These are phyloP conservation scores for Curvularia lunata DNA, from an alignment of 2,329 filamentous ascomycete genomes.

Conservation along the genomic window DNA sequence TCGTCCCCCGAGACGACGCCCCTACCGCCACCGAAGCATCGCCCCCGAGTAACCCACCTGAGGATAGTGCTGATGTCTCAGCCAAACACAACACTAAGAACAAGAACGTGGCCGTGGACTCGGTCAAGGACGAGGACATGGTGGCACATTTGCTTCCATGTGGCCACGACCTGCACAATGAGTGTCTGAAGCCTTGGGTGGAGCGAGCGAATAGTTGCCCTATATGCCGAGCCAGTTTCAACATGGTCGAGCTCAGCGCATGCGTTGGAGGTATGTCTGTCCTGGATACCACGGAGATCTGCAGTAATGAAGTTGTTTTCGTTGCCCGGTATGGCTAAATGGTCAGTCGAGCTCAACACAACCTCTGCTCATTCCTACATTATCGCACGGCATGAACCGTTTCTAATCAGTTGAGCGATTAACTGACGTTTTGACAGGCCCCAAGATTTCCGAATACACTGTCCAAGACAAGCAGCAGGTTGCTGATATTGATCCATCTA, in stretches of 20 bases:
- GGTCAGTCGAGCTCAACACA: conserved; percentile 40
- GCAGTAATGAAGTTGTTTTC: conserved; percentile 26
- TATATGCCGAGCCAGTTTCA: conserved; percentile 92
- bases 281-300: conserved; percentile 23
- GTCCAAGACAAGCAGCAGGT: conserved; percentile 88
- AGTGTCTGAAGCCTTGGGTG: conserved; percentile 91
- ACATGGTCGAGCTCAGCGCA: conserved; percentile 83
- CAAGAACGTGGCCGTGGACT: conserved; percentile 37
- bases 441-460: conserved; percentile 64
- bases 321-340: conserved; percentile 37
- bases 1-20: conserved; percentile 63
- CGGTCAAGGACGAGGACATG: conserved; percentile 54
- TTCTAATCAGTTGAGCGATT: conserved; percentile 3
- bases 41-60: conserved; percentile 36
- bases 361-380: conserved; percentile 19
- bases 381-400: conserved; percentile 11
- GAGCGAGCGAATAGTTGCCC: conserved; percentile 97
- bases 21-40: conserved; percentile 33
- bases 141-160: conserved; percentile 74
- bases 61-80: conserved; percentile 34
- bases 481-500: conserved; percentile 83
- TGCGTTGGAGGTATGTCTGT: conserved; percentile 72
- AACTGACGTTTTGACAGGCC: conserved; percentile 51
- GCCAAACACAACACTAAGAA: conserved; percentile 24
- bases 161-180: conserved; percentile 90